Evolutionary conservation across 257 asterid species (phyloP), one percentile per base, ranked within the genome.

Genomic region (Eucommia ulmoides): DNA sequence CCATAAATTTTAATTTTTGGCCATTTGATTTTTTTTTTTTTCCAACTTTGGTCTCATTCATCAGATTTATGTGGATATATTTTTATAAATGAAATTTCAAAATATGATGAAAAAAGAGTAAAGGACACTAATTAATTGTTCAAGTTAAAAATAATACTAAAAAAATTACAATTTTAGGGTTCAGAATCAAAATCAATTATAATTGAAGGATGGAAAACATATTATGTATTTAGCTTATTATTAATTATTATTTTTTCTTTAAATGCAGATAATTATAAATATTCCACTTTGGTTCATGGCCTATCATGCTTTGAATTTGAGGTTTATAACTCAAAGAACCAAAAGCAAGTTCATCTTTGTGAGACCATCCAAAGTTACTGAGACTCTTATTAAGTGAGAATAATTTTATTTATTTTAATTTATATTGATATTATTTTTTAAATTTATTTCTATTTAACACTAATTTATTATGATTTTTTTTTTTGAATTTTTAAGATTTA

Each of bases 211-310:
- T n/a, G n/a, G n/a, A n/a, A n/a, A n/a, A n/a, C n/a, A n/a, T n/a
- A n/a, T n/a, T n/a, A n/a, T n/a, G n/a, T n/a, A n/a, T n/a, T n/a
- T n/a, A n/a, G n/a, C n/a, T n/a, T n/a, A n/a, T n/a, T n/a, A n/a
- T n/a, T n/a, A n/a, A n/a, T n/a, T n/a, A n/a, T n/a, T n/a, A n/a
- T n/a, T n/a, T n/a, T n/a, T n/a, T n/a, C n/a, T n/a, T n/a, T n/a
- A n/a, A n/a, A n/a, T n/a, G 79, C 95, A 88, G 97, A 50, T 88
- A n/a, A 53, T 84, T 61, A 60, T 84, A 53, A 81, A 88, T 26
- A 79, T 75, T 54, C 93, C 97, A 1, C 55, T 80, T 22, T 84
- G 92, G 95, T 79, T 67, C 55, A 20, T 70, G 22, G 73, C 95
- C 15, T 45, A 78, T 20, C 67, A 84, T 48, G 81, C 94, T 12